These are phyloP conservation scores for Termitomyces sp. DNA, from an alignment of 768 basidiomycete genomes.

Conservation along the genomic window DNA sequence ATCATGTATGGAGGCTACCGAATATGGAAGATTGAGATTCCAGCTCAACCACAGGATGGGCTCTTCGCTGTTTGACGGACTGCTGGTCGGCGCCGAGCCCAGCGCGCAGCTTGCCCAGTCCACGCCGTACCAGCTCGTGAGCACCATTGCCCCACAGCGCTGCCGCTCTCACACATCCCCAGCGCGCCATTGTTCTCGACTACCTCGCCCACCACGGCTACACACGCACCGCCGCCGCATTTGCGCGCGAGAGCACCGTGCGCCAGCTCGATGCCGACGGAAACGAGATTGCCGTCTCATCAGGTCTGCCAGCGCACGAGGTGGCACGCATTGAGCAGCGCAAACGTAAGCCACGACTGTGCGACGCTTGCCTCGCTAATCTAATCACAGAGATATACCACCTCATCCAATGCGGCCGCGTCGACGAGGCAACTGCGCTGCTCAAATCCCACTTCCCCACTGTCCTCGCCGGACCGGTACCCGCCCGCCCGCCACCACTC, in stretches of 20 bases:
- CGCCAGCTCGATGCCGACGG: conserved; percentile 69
- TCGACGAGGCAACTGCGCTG: conserved; percentile 65
- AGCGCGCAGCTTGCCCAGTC: conserved; percentile 26
- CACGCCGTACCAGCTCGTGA: conserved; percentile 47
- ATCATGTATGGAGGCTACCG: too few species aligned
- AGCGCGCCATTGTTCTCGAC: conserved; percentile 72
- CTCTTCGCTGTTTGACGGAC: conserved; percentile 7
- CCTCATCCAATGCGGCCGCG: conserved; percentile 71
- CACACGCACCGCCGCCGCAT: conserved; percentile 67
- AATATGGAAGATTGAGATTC: too few species aligned
- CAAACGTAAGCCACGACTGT: conserved; percentile 40
- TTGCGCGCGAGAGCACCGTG: conserved; percentile 60
- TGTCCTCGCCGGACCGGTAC: conserved; percentile 44
- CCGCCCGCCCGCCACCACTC: conserved; percentile 19
- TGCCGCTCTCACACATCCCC: conserved; percentile 7
- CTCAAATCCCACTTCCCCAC: conserved; percentile 74
- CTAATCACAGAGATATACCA: conserved; percentile 58
- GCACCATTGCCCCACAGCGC: conserved; percentile 1
- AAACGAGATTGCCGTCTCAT: conserved; percentile 49
- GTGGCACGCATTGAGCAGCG: conserved; percentile 50
- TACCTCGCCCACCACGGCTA: conserved; percentile 77
- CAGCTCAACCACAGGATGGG: neutral
- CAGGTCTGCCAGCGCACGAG: conserved; percentile 34
- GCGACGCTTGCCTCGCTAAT: neutral
- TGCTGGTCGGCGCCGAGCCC: neutral